Evolutionary conservation across 1,139 yeast species (phyloP), one percentile per base, ranked within the genome.

Genomic region (Blastobotrys apis): DNA sequence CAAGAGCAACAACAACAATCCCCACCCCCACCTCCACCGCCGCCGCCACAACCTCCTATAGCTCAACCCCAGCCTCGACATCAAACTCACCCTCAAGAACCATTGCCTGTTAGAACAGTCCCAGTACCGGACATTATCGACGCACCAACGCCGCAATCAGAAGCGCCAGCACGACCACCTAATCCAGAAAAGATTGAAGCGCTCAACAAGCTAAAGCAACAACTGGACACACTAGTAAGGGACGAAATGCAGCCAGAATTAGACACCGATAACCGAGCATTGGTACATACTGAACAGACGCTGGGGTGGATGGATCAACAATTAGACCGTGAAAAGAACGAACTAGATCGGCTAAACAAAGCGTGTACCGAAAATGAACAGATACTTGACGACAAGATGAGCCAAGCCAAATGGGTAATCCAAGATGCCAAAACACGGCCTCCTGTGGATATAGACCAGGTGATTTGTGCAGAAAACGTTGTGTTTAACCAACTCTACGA

Each of bases 401-500:
- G 39, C 4, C 61, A 59, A 32, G 66, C 69, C 5, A 50, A 58
- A 15, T 42, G 51, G 4, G 64, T 65, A 5, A 63, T 66, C n/a
- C 38, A 45, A 0, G 57, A 60, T 4, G 67, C 73, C 0, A 46
- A 57, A 4, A 43, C 47, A 16, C 51, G 55, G 30, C 54, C 57
- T n/a, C 62, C 57, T n/a, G 65, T 68, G 5, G 57, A 68, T 23
- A 55, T 72, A 2, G 79, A 74, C 44, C 69, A 68, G 10, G 53
- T 66, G 3, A 63, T 75, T 1, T 63, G 68, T 34, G 75, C 75
- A 0, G 78, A 74, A 44, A 72, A 74, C 2, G 67, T 67, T 1
- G 77, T 72, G 0, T 68, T 67, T 50, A 70, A 70, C 47, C 82
- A 78, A 57, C 67, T 87, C n/a, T 84, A 84, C 59, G 77, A 77